Evolutionary conservation across 2,329 filamentous ascomycete genomes (phyloP).

Genomic region (Samsoniella hepiali): DNA sequence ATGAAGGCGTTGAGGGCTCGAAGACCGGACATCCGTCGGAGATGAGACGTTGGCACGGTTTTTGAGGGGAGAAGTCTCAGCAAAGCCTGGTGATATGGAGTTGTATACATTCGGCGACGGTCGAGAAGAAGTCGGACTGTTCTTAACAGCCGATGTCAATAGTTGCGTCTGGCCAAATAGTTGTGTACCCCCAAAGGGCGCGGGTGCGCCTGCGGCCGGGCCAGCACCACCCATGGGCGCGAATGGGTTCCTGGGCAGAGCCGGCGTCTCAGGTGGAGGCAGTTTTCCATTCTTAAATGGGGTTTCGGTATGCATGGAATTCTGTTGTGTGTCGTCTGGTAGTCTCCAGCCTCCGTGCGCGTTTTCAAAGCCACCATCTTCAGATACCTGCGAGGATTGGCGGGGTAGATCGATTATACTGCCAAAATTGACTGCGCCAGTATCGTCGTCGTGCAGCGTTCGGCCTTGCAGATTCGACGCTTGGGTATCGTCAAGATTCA

Average conservation of each 20-base stretch:
- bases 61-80: slow-evolving; percentile 49
- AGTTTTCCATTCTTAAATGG: slow-evolving; percentile 29
- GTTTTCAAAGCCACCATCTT: slow-evolving; percentile 39
- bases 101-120: slow-evolving; percentile 51
- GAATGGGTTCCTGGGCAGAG: slow-evolving; percentile 48
- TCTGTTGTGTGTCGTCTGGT: slow-evolving; percentile 32
- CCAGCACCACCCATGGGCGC: slow-evolving; percentile 20
- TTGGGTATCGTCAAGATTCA: slow-evolving; percentile 26
- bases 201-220: slow-evolving; percentile 31
- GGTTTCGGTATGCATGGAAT: slow-evolving; percentile 30
- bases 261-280: slow-evolving; percentile 47
- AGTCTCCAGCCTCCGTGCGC: slow-evolving; percentile 39
- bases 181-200: slow-evolving; percentile 43
- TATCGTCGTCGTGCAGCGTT: slow-evolving; percentile 46
- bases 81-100: slow-evolving; percentile 44
- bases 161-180: slow-evolving; percentile 54
- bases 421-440: slow-evolving; percentile 48
- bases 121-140: slow-evolving; percentile 56
- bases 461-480: slow-evolving; percentile 30
- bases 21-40: slow-evolving; percentile 38
- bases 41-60: slow-evolving; percentile 46
- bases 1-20: slow-evolving; percentile 39
- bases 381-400: slow-evolving; percentile 41
- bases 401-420: slow-evolving; percentile 34
- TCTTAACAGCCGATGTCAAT: slow-evolving; percentile 49